phyloP scores from a whole-genome alignment of 176 grass and related monocot genomes.

The Bothriochloa decipiens region DNA sequence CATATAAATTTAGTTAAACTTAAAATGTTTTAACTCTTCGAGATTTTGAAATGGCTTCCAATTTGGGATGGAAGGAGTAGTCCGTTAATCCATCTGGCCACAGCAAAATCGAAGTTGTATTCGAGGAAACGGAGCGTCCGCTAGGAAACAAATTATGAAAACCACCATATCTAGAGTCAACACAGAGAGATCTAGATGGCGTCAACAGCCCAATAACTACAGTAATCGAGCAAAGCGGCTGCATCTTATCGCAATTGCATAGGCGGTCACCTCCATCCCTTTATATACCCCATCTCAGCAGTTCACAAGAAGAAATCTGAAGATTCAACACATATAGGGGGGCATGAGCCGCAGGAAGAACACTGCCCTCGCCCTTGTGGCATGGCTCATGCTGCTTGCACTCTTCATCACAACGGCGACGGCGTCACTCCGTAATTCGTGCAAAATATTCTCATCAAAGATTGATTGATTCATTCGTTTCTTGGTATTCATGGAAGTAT shows the following conservation, averaged over 20 bases:
- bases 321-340: no score
- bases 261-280: not conserved
- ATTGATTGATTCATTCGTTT: not conserved
- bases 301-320: not conserved
- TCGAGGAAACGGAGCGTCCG: not conserved
- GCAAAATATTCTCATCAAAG: not conserved
- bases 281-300: not conserved
- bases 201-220: no score
- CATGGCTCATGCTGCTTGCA: conserved; percentile 49
- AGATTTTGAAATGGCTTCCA: no score
- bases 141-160: not conserved
- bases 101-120: not conserved
- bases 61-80: no score
- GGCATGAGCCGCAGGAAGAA: conserved; percentile 41
- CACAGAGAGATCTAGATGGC: not conserved
- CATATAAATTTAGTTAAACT: no score
- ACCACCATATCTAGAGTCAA: conserved; percentile 18
- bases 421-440: conserved; percentile 39
- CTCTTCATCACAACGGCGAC: conserved; percentile 32
- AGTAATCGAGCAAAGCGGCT: conserved; percentile 46
- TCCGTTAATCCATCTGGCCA: not conserved
- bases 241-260: not conserved
- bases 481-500: not conserved
- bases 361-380: conserved; percentile 31
- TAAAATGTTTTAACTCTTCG: no score